Evolutionary conservation across 108 stramenopile species (phyloP).

Genomic region (Aurantiochytrium sp.): DNA sequence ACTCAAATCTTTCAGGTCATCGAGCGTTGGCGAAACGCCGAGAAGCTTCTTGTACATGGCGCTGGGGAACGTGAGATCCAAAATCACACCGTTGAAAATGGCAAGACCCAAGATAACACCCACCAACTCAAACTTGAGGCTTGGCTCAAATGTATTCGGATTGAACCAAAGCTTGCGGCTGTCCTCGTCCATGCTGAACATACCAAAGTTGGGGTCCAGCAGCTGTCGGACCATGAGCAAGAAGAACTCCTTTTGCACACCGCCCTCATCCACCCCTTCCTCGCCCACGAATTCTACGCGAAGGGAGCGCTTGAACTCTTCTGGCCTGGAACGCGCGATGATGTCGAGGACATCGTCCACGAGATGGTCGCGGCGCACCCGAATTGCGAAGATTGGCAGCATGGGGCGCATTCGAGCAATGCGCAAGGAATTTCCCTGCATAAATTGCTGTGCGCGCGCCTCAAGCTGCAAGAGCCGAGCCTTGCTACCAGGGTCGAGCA

Average conservation of each 20-base stretch:
- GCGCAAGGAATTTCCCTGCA: background rate
- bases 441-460: background rate
- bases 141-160: background rate
- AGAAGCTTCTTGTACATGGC: slow-evolving; percentile 79
- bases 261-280: slow-evolving; percentile 86
- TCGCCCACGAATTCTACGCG: slow-evolving; percentile 75
- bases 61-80: slow-evolving; percentile 74
- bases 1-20: slow-evolving; percentile 67
- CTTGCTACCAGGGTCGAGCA: background rate
- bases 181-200: slow-evolving; percentile 64
- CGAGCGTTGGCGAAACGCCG: slow-evolving; percentile 27
- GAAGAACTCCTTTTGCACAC: slow-evolving; percentile 85
- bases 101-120: slow-evolving; percentile 68
- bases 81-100: slow-evolving; percentile 74
- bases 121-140: background rate
- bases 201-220: slow-evolving; percentile 71
- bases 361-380: slow-evolving; percentile 29
- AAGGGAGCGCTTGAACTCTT: slow-evolving; percentile 62
- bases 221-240: slow-evolving; percentile 67
- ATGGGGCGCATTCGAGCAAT: background rate
- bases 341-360: slow-evolving; percentile 44
- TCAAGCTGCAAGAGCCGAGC: background rate
- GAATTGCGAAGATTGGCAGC: slow-evolving; percentile 33
- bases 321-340: slow-evolving; percentile 27
- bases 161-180: slow-evolving; percentile 75